Base-by-base conservation (phyloP, 2,329 filamentous ascomycete genomes). In the Fusarium sp. region DNA sequence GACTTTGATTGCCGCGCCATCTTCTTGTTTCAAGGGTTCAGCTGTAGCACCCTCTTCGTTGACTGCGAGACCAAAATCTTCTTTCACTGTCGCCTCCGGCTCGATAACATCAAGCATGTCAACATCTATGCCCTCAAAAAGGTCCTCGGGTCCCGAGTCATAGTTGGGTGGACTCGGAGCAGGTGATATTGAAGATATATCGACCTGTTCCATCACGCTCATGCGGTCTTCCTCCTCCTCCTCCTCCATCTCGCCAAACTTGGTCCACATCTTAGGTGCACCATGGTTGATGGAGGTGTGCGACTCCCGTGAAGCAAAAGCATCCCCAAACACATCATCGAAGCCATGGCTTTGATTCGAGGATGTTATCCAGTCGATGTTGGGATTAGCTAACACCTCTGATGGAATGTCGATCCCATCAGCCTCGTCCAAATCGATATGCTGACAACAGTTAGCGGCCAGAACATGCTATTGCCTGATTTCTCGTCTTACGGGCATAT, bases 261-360 rank as follows among this genome's bases (percentile, higher is more conserved):
- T 71, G 40, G 68, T 70, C 68, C 68, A 70, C 40, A 62, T 46
- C 18, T 49, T 46, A 62, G 49, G 49, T 15, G 55, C 20, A 18
- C 56, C 49, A 45, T 64, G 51, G 15, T 26, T 26, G 30, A 36
- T 31, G 11, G 33, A 20, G 9, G 23, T 42, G 2, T 34, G 12
- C 26, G 53, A 47, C 45, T 60, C 59, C 42, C 45, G 26, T 41
- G 54, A 31, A 57, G 50, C 31, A 55, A 65, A 69, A 3, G 54
- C 16, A 12, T 56, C 45, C 36, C 55, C 44, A 30, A 71, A 61
- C 5, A 64, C 42, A 36, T 56, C 40, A 20, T 69, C 62, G 4
- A 71, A 55, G 1, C 37, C 46, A 10, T 54, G 37, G 13, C 30
- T 44, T 31, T 57, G 55, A 18, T 51, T 51, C 11, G 42, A 16